Conservation (phyloP, 1,284 basidiomycete species). For the Psilocybe mexicana region DNA sequence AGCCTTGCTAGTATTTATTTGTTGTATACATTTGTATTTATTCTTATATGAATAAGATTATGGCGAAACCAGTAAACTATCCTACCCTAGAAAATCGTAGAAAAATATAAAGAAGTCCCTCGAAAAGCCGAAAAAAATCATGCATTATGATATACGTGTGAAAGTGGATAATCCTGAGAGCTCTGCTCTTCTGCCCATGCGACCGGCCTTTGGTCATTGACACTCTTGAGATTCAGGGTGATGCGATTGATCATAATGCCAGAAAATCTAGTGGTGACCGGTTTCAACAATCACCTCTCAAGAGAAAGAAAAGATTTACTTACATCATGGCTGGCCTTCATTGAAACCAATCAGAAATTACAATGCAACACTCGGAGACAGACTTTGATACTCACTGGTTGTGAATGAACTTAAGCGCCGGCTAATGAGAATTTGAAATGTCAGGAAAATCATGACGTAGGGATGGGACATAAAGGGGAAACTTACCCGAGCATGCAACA, state of each 20-base stretch:
- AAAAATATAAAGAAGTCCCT: background rate
- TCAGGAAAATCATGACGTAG: background rate
- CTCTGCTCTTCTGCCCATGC: background rate
- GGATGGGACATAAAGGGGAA: too few relatives aligned
- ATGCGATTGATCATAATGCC: slow-evolving; percentile 2
- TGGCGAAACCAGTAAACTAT: too few relatives aligned
- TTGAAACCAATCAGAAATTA: background rate
- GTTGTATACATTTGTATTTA: background rate
- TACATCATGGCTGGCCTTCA: background rate
- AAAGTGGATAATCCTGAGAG: background rate
- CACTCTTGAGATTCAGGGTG: slow-evolving; percentile 8
- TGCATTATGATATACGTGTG: background rate
- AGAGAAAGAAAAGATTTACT: background rate
- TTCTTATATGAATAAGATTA: background rate
- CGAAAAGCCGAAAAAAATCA: background rate
- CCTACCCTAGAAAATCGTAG: too few relatives aligned
- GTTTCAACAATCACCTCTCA: background rate
- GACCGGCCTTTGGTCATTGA: background rate
- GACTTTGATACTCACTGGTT: slow-evolving; percentile 2
- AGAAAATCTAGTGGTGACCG: background rate
- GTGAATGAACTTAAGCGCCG: slow-evolving; percentile 10
- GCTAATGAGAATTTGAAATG: background rate
- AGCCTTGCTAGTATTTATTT: background rate
- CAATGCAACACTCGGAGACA: background rate
- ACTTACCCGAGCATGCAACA: slow-evolving; percentile 9